Evolutionary conservation across 1,284 basidiomycete genomes (phyloP).

Genomic region (Rhodotorula mucilaginosa): DNA sequence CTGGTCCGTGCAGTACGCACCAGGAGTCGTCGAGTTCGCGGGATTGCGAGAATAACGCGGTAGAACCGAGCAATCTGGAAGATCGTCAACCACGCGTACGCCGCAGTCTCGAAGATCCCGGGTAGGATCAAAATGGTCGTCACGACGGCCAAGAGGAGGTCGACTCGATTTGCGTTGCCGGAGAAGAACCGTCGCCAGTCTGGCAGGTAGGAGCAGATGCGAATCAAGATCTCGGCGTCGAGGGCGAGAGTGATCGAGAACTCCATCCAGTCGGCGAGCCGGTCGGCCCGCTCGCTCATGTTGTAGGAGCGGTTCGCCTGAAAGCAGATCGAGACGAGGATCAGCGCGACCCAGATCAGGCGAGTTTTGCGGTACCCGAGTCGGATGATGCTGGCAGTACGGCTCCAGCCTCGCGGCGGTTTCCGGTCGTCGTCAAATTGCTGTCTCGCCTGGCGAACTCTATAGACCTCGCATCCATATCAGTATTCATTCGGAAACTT

Average conservation of each 20-base stretch:
- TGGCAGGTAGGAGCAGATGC: conserved; percentile 70
- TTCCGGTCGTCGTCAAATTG: conserved; percentile 35
- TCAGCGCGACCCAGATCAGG: conserved; percentile 73
- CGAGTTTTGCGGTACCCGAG: conserved; percentile 59
- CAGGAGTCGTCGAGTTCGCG: conserved; percentile 75
- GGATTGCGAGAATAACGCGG: conserved; percentile 83
- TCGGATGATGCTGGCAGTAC: conserved; percentile 29
- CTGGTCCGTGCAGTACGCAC: conserved; percentile 52
- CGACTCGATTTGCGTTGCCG: conserved; percentile 69
- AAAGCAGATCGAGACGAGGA: conserved; percentile 59
- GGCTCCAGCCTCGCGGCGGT: conserved; percentile 52
- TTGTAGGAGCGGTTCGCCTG: conserved; percentile 72
- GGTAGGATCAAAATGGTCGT: conserved; percentile 86
- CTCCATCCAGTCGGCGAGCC: conserved; percentile 63
- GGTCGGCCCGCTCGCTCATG: conserved; percentile 55
- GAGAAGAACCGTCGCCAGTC: conserved; percentile 77
- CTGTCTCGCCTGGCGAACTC: neutral
- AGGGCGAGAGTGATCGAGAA: conserved; percentile 79
- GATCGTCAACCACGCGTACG: conserved; percentile 88
- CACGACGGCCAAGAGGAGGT: conserved; percentile 74
- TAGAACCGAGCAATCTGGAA: conserved; percentile 90
- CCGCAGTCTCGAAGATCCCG: conserved; percentile 60
- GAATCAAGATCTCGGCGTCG: conserved; percentile 80
- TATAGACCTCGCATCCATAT: neutral
- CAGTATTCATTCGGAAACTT: neutral